These are phyloP conservation scores for Populus ilicifolia DNA, from an alignment of 345 rosid species.

Conservation along the genomic window DNA sequence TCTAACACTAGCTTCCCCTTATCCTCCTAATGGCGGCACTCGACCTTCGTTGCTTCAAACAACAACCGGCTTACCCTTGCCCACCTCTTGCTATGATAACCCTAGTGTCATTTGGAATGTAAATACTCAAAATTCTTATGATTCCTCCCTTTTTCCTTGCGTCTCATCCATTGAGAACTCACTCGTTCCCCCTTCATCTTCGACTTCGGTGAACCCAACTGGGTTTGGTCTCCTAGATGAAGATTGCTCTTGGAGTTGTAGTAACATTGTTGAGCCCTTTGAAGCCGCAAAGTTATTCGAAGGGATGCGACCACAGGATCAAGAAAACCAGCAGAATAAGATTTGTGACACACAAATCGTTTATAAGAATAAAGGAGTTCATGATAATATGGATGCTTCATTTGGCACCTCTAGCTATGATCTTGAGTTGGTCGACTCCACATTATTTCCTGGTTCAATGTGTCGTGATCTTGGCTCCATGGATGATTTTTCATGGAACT, in stretches of 20 bases:
- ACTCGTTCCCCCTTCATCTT: slow-evolving; percentile 14
- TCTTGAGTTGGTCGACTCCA: slow-evolving; percentile 32
- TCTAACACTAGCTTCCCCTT: slow-evolving; percentile 9
- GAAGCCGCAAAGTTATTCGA: slow-evolving; percentile 12
- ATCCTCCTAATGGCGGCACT: not conserved
- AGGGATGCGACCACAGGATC: slow-evolving; percentile 5
- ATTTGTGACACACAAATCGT: not conserved
- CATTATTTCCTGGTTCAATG: slow-evolving; percentile 27
- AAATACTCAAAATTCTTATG: not conserved
- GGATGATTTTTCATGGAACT: slow-evolving; percentile 48
- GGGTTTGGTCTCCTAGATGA: slow-evolving; percentile 22
- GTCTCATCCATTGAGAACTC: not conserved
- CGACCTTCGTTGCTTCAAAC: not conserved
- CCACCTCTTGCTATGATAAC: slow-evolving; percentile 15
- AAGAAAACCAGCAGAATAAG: slow-evolving; percentile 1
- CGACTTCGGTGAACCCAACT: slow-evolving; percentile 11
- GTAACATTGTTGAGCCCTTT: slow-evolving; percentile 2
- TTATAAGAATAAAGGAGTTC: not conserved
- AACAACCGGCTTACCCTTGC: not conserved
- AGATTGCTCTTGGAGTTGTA: slow-evolving; percentile 15
- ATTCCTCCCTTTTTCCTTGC: not conserved
- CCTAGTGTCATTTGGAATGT: slow-evolving; percentile 10
- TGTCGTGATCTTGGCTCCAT: slow-evolving; percentile 30
- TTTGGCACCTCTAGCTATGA: slow-evolving; percentile 34
- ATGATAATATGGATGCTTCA: slow-evolving; percentile 15